These are phyloP conservation scores for Phytopythium vexans DNA, from an alignment of 352 stramenopile species.

Conservation along the genomic window DNA sequence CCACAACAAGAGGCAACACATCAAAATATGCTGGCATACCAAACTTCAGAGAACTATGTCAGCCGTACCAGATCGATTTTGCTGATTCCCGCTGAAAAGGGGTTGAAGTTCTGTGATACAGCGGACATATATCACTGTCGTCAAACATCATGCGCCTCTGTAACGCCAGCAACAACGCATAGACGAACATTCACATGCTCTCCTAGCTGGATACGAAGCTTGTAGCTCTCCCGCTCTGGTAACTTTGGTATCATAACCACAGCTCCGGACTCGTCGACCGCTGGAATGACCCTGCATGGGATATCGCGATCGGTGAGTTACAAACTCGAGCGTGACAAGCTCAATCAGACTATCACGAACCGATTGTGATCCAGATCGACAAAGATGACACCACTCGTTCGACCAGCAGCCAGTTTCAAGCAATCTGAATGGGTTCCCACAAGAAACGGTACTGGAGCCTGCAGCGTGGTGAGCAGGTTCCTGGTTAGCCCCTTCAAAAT, in stretches of 20 bases:
- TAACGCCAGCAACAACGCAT: too few species aligned
- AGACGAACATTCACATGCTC: conserved; percentile 53
- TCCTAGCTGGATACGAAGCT: conserved; percentile 56
- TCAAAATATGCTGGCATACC: neutral
- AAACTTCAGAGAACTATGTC: neutral
- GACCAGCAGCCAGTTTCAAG: conserved; percentile 51
- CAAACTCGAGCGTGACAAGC: too few species aligned
- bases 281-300: conserved; percentile 57
- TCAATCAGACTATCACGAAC: conserved; percentile 17
- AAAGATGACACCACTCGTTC: conserved; percentile 88
- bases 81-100: conserved; percentile 64
- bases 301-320: neutral
- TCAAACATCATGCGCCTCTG: too few species aligned
- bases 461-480: neutral
- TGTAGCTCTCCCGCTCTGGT: conserved; percentile 63
- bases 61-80: conserved; percentile 56
- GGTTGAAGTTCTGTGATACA: conserved; percentile 65
- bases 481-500: neutral
- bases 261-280: conserved; percentile 64
- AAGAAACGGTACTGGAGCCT: conserved; percentile 93
- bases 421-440: conserved; percentile 88
- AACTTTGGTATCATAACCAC: conserved; percentile 64
- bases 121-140: too few species aligned
- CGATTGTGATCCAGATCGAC: conserved; percentile 94
- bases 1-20: neutral